Evolutionary conservation across 768 basidiomycete genomes (phyloP).

Genomic region (Suillus brevipes): DNA sequence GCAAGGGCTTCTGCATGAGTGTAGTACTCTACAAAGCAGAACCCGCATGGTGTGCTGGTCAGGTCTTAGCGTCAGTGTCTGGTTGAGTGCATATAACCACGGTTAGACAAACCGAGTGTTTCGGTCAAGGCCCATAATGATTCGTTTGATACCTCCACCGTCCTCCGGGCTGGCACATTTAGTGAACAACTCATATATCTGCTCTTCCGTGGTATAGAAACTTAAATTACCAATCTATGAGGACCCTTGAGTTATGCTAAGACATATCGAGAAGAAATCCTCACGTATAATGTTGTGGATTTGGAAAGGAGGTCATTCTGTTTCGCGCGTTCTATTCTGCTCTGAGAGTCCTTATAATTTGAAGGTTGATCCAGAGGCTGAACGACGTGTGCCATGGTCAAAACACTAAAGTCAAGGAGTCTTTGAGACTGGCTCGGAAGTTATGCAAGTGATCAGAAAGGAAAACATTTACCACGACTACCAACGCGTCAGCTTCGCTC

Average conservation of each 20-base stretch:
- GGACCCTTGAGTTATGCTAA: constrained; percentile 17
- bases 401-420: constrained; percentile 1
- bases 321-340: constrained; percentile 71
- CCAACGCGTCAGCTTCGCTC: constrained; percentile 32
- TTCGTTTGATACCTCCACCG: constrained; percentile 87
- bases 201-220: constrained; percentile 94
- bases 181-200: constrained; percentile 90
- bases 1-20: constrained; percentile 92
- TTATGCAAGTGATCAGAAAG: constrained; percentile 17
- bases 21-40: constrained; percentile 97
- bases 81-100: background rate
- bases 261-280: constrained; percentile 31
- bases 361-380: constrained; percentile 87
- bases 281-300: constrained; percentile 89
- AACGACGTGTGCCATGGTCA: constrained; percentile 82
- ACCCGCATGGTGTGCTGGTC: constrained; percentile 84
- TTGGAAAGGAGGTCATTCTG: constrained; percentile 81
- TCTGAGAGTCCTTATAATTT: constrained; percentile 94
- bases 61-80: constrained; percentile 10
- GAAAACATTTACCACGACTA: constrained; percentile 30
- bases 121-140: constrained; percentile 93
- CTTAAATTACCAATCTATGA: constrained; percentile 85
- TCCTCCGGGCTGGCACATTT: constrained; percentile 88
- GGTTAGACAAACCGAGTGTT: constrained; percentile 65
- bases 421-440: background rate